Evolutionary conservation across 148 eudicot species (phyloP), one percentile per base, ranked within the genome.

Genomic region (Vaccinium darrowii): DNA sequence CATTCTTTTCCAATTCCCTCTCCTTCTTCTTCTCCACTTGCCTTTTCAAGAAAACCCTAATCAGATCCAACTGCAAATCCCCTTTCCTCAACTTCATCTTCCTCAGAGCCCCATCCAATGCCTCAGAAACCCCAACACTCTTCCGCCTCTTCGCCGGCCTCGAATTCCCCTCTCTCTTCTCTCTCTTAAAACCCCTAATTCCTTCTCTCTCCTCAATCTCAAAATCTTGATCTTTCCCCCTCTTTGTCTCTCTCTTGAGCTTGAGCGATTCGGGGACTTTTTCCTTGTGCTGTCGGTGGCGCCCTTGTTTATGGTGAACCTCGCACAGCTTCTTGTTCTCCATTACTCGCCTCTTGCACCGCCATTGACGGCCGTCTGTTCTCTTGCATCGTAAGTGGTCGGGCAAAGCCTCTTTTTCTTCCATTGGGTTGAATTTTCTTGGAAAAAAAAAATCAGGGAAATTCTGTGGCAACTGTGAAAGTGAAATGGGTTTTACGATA

Each of bases 361-460:
- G 91, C 99, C 99, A 96, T 81, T 89, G 91, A 7, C 96, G 84
- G 43, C 99, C 99, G 87, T 96, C 99, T 2, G 92, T 94, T 47
- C 99, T 85, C 86, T 92, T 90, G 88, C 99, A 96, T 56, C 98
- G 90, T 39, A 85, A 54, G 7, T 91, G 79, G 4, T 92, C 99
- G 54, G 91, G 92, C 81, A 77, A 87, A 77, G 21, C 84, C 53
- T 51, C 89, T 6, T 50, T 83, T 78, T 78, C 80, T 65, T 69
- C 84, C 88, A 90, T 90, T 81, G 78, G 11, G 36, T 19, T 39
- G 60, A 73, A 16, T 72, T 85, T 85, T 73, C 72, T 25, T 15
- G 5, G 78, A 7, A 77, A 78, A 50, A 12, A 51, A 7, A 27
- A 27, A 50, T 75, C 69, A 5, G 47, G 80, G 74, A 47, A 83